Evolutionary conservation across 345 rosid genomes (phyloP), one percentile per base, ranked within the genome.

Genomic region (Zanthoxylum bungeanum): DNA sequence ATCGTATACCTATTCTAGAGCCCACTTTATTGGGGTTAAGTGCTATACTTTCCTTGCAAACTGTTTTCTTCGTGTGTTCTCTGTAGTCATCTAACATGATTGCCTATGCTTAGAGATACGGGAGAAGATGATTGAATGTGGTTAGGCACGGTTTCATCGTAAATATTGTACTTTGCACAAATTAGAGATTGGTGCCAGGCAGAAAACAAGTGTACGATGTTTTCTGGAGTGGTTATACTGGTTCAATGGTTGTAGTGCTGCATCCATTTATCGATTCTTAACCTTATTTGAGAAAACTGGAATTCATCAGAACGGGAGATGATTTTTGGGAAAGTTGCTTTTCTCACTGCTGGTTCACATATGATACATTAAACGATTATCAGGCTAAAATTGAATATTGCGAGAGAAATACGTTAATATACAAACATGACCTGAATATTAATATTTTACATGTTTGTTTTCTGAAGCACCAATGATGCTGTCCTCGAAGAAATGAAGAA

Each of bases 401-500:
- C n/a, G 50, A 42, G 22, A 57, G 61, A 49, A 65, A 12, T 61
- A 8, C 36, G 42, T 14, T 37, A 27, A 11, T 31, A 28, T 11
- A 55, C 34, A 7, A 30, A 17, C 33, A 7, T 63, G 44, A 40
- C 27, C 2, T 14, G 22, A 7, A 64, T 14, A 42, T 63, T 42
- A 28, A 36, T 44, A 66, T 22, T 57, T 37, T 11, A 22, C 19
- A 1, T 34, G 49, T 59, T 37, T 42, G 31, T 49, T 70, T 77
- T 65, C 62, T 75, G 77, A 90, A 95, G 98, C 84, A 92, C 99
- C 25, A 92, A 90, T 75, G 98, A 90, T 64, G 74, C 76, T 5
- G 87, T 95, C 62, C 77, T 95, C 85, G 99, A 92, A 77, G 88
- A 92, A 68, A 90, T 94, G 98, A 94, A 94, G 84, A 89, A 47